Evolutionary conservation across 164 flowering plant species (phyloP), one percentile per base, ranked within the genome.

Genomic region (Euptelea pleiosperma): DNA sequence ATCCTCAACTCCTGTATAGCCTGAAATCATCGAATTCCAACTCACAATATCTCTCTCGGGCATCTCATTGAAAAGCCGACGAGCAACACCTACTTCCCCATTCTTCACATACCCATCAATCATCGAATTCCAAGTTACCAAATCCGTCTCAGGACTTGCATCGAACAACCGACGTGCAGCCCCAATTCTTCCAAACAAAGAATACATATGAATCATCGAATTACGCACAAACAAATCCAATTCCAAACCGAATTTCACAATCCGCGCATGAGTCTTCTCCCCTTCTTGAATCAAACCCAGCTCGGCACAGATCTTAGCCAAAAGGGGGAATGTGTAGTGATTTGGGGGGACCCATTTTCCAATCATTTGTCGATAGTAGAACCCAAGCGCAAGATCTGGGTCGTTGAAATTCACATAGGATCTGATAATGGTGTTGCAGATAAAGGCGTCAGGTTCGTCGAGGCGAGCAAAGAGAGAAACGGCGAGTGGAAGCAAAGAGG

Each of bases 81-180:
- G 73, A 10, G 84, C 91, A 31, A 47, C 26, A 44, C 57, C 65
- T 15, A 82, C 61, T 24, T 71, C 55, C 45, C 81, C 84, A 71
- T 73, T 79, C 76, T 82, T 84, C 51, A 71, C 77, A 69, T 82
- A 79, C 47, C 83, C 85, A 71, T 79, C 80, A 63, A 85, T 70
- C 82, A 85, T 77, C 8, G 83, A 79, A 59, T 82, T 81, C 80
- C 78, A 78, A 29, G 73, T 73, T 6, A 83, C 86, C 33, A 77
- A 64, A 77, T 81, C 86, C 50, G 54, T 49, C 3, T 68, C 74
- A 63, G 40, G 34, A 41, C 65, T 65, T 16, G 5, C 72, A 68
- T 73, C 86, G 59, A 83, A 84, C 73, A 80, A 64, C 59, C 31
- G 39, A 15, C 73, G 55, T 8, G 87, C 86, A 70, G 50, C 67